Conservation (phyloP, 2,329 filamentous ascomycete species). For the Verticillium zaregamsianum region DNA sequence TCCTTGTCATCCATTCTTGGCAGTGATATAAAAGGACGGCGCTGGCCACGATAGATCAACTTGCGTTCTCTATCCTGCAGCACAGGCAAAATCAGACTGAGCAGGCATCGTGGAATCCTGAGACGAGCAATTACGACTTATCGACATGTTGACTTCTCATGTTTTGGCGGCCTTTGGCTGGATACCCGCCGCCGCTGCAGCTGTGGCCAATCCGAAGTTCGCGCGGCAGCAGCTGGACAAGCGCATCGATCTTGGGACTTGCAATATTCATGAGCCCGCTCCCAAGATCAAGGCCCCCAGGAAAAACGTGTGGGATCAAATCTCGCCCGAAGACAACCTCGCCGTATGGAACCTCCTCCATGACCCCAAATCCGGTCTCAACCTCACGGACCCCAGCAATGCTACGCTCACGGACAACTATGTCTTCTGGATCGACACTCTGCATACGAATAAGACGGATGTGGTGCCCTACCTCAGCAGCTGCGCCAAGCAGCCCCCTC, state of each 20-base stretch:
- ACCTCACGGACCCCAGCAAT: constrained; percentile 34
- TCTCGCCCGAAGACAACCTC: constrained; percentile 35
- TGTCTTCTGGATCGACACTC: constrained; percentile 40
- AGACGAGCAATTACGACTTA: too few relatives aligned
- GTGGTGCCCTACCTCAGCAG: constrained; percentile 39
- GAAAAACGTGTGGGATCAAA: constrained; percentile 34
- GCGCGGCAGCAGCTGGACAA: not conserved
- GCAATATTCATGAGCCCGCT: constrained; percentile 7
- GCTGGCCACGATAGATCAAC: too few relatives aligned
- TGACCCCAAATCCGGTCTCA: constrained; percentile 33
- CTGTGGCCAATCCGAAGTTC: not conserved
- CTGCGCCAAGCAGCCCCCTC: constrained; percentile 23
- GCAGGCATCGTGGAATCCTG: too few relatives aligned
- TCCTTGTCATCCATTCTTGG: too few relatives aligned
- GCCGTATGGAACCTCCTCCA: constrained; percentile 39
- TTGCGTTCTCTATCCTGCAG: too few relatives aligned
- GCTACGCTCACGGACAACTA: constrained; percentile 39
- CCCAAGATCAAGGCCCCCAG: constrained; percentile 28
- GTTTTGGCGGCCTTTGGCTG: not conserved
- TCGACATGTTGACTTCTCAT: not conserved
- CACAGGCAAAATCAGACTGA: too few relatives aligned
- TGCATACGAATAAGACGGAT: constrained; percentile 43
- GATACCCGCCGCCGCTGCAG: not conserved
- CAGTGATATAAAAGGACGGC: too few relatives aligned
- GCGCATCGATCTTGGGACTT: constrained; percentile 1